phyloP scores from a whole-genome alignment of 768 basidiomycete species.

The Suillus luteus region DNA sequence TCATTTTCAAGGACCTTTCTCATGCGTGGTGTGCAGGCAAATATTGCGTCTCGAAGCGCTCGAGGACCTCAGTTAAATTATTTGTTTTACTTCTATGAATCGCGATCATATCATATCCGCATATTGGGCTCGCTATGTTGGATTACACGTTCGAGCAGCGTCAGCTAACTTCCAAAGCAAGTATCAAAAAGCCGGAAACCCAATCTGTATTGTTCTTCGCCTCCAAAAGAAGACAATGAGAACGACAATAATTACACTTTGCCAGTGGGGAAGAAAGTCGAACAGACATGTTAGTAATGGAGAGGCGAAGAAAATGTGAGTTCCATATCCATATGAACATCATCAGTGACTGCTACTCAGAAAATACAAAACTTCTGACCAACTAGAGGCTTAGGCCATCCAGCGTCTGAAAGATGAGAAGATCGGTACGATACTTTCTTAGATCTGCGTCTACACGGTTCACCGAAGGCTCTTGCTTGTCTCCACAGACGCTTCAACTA shows the following conservation, averaged over 20 bases:
- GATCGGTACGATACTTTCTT: slow-evolving; percentile 64
- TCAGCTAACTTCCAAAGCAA: slow-evolving; percentile 34
- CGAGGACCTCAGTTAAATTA: slow-evolving; percentile 30
- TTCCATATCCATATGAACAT: slow-evolving; percentile 13
- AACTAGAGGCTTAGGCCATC: slow-evolving; percentile 69
- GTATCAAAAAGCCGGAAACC: slow-evolving; percentile 40
- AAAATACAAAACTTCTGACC: slow-evolving; percentile 65
- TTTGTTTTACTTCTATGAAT: not conserved
- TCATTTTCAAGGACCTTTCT: slow-evolving; percentile 6
- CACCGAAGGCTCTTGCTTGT: slow-evolving; percentile 88
- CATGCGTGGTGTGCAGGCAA: slow-evolving; percentile 38
- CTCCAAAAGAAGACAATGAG: slow-evolving; percentile 45
- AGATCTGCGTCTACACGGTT: slow-evolving; percentile 69
- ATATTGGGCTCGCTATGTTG: slow-evolving; percentile 84
- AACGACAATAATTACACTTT: slow-evolving; percentile 52
- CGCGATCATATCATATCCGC: not conserved
- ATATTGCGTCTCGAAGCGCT: slow-evolving; percentile 51
- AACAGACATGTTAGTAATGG: slow-evolving; percentile 89
- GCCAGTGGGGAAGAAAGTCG: slow-evolving; percentile 60
- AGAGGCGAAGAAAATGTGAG: slow-evolving; percentile 81
- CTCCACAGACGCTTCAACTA: slow-evolving; percentile 88
- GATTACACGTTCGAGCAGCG: slow-evolving; percentile 71
- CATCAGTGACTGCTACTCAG: slow-evolving; percentile 12
- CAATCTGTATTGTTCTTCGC: slow-evolving; percentile 26
- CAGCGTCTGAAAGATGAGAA: slow-evolving; percentile 75